Percentiles rank a stretch among this genome's conserved stretches.
Conservation (phyloP, 208 protist species). For the Trypanosoma congolense region DNA sequence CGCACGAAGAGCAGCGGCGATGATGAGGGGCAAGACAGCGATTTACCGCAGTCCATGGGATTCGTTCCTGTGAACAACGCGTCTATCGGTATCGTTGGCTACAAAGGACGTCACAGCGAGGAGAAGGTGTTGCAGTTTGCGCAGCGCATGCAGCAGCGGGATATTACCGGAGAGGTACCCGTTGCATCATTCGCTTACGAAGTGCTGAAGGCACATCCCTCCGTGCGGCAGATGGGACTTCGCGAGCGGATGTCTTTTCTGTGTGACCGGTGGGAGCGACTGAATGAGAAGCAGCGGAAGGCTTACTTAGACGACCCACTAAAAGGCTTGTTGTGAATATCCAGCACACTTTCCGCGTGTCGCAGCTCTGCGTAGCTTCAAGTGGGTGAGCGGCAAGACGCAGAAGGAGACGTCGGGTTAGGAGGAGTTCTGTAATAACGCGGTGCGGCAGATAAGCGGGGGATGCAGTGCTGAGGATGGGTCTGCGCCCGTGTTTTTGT, state of each 20-base stretch:
- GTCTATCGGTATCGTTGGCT: not conserved
- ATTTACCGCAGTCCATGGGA: not conserved
- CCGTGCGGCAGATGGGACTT: constrained; percentile 73
- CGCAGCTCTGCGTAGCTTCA: not conserved
- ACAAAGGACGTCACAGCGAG: constrained; percentile 27
- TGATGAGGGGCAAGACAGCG: not conserved
- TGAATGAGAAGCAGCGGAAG: constrained; percentile 52
- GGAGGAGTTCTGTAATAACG: no score
- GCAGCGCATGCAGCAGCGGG: constrained; percentile 74
- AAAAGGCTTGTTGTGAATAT: constrained; percentile 64
- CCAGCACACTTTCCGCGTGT: not conserved
- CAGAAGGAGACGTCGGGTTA: no score
- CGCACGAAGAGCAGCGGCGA: not conserved
- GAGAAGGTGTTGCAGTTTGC: constrained; percentile 58
- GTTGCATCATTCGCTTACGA: constrained; percentile 82
- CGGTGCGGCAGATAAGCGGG: no score
- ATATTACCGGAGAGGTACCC: constrained; percentile 72
- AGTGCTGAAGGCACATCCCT: constrained; percentile 75
- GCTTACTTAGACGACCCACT: constrained; percentile 78
- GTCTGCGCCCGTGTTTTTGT: no score
- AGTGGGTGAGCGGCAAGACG: no score
- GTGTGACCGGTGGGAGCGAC: constrained; percentile 58
- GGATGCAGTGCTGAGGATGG: no score
- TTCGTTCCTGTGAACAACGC: not conserved
- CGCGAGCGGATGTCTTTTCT: constrained; percentile 87